Base-by-base conservation (phyloP, 345 rosid genomes). In the Melaleuca alternifolia region DNA sequence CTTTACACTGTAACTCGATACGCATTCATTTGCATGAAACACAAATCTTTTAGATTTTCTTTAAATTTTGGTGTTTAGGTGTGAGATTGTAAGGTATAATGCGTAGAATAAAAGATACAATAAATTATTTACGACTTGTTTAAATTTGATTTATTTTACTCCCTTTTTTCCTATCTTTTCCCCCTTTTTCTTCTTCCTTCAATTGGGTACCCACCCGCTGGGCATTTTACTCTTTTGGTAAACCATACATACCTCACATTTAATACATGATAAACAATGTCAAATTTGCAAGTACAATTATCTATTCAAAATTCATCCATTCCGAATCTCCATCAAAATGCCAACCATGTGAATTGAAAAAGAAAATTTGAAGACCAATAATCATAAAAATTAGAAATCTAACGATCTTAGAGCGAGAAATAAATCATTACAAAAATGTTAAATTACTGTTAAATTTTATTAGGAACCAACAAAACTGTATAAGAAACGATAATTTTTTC, bases 1-100 rank as follows among this genome's bases (percentile, higher is more conserved):
- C 71, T 59, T 33, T 59, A n/a, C 0, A 59, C 10, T 59, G 33
- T 6, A n/a, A 18, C 12, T 2, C 4, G 6, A 59, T n/a, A 0
- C 6, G 37, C n/a, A n/a, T 59, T n/a, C 1, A 8, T n/a, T 0
- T 59, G 71, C 71, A 6, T 59, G 41, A 41, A 59, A n/a, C 0
- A 2, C 71, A 59, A 33, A 13, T n/a, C 2, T 59, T 3, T n/a
- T 15, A 33, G 9, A n/a, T 59, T n/a, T 59, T 13, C 71, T 59
- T 13, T n/a, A 59, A 59, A 1, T n/a, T 59, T 59, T 59, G 37
- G 71, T 59, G 71, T 33, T 59, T 59, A 28, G 1, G n/a, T 59
- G n/a, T 12, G 71, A 59, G 71, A 33, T 59, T 59, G n/a, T 59
- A n/a, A 59, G n/a, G 12, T 59, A 59, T n/a, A 59, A 59, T 12